Evolutionary conservation across 768 basidiomycete species (phyloP), one percentile per base, ranked within the genome.

Genomic region (Pleurotus eryngii): DNA sequence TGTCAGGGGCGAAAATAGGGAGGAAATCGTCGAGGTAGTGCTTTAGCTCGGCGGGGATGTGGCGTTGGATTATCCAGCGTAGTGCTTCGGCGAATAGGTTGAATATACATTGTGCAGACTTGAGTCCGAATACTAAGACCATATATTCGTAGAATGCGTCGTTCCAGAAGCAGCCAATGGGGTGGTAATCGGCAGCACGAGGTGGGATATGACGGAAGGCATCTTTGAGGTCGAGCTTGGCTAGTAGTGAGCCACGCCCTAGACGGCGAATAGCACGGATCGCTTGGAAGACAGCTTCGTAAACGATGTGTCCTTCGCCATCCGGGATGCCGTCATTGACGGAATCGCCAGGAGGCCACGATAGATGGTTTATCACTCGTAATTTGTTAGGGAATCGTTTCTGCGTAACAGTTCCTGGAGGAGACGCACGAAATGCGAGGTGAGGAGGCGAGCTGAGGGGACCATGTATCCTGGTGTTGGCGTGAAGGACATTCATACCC

Each of bases 11-110:
- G 57, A 71, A 73, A 18, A 64, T 60, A 1, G 61, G 27, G 30
- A 74, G 65, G 53, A 75, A 75, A 39, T 75, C 69, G 45, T 76
- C 69, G 1, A 76, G 64, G 49, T 72, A 75, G 46, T 75, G 73
- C 6, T 63, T 62, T 0, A 74, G 55, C 5, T 11, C 9, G 0
- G 68, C 65, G 0, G 69, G 72, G 47, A 75, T 66, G 53, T 76
- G 68, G 11, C 66, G 63, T 14, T 35, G 30, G 30, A 35, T 35
- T 35, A 35, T 35, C 30, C 30, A 35, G 8, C 11, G 30, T 1
- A 35, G 30, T 11, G 30, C 30, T 35, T 35, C 30, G 2, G 30
- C 30, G 30, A 35, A 35, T 1, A 35, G 30, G 3, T 35, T 35
- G 30, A 35, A 35, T 35, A 35, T 35, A 8, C 11, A 35, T 35